Percentiles rank a stretch among this genome's conserved stretches.
Evolutionary conservation across 192 early-diverging fungal genomes (phyloP).

Genomic region (Linnemannia hyalina): DNA sequence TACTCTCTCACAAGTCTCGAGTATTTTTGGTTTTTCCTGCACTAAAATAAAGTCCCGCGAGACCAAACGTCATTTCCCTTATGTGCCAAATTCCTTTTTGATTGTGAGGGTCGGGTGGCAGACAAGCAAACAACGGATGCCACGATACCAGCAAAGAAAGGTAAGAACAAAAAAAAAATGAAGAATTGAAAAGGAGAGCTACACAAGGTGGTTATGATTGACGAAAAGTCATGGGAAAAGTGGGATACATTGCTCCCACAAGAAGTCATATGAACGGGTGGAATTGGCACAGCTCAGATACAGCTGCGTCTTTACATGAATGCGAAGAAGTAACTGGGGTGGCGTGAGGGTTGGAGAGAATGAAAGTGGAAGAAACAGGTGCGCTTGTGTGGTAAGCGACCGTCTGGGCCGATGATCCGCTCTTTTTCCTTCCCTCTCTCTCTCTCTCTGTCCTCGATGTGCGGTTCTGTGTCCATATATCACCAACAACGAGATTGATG

Average conservation of each 20-base stretch:
- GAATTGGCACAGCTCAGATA: not conserved
- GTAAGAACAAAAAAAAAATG: not conserved
- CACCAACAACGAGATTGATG: not conserved
- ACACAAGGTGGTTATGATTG: not conserved
- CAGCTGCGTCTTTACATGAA: not conserved
- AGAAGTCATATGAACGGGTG: not conserved
- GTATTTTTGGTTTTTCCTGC: constrained; percentile 26
- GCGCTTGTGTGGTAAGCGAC: not conserved
- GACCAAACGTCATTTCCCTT: constrained; percentile 9
- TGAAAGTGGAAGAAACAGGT: not conserved
- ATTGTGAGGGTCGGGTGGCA: not conserved
- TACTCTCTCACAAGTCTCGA: not conserved
- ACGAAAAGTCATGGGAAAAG: not conserved
- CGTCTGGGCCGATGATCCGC: not conserved
- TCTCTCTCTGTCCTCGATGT: not conserved
- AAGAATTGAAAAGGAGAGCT: not conserved
- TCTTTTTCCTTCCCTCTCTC: not conserved
- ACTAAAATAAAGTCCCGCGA: constrained; percentile 32
- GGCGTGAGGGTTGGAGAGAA: not conserved
- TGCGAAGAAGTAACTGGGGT: not conserved
- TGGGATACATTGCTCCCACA: not conserved
- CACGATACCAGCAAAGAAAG: not conserved
- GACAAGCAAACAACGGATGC: not conserved
- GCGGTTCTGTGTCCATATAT: not conserved
- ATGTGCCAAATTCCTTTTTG: constrained; percentile 4